Evolutionary conservation across 192 early-diverging fungal species (phyloP), one percentile per base, ranked within the genome.

Genomic region (Bifiguratus adelaidae): DNA sequence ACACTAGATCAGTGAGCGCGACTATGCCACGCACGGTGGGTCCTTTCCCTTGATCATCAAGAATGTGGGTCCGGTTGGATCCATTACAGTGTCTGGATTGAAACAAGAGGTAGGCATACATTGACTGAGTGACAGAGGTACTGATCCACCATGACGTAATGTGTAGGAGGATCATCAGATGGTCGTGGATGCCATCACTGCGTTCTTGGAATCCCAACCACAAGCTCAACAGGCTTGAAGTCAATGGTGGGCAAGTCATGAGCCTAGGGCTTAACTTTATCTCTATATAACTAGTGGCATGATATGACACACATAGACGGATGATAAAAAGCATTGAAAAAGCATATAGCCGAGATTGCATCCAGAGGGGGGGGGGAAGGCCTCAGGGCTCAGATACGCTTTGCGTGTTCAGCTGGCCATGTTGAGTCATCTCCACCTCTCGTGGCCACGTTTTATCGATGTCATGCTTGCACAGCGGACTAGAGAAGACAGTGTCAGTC

Each of bases 11-110:
- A 48, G 38, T 21, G 55, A 51, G n/a, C 32, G 49, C 3, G 68
- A 77, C 13, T 66, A 64, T 46, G 58, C 59, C 18, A 48, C 53
- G 33, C 66, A 68, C 37, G 75, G 75, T 20, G 75, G 75, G 3
- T 61, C 54, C 9, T 74, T 77, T 35, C 71, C 75, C 0, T 51
- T 77, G 23, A 57, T 52, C 12, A 68, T 77, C 41, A 68, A 67
- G 20, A 46, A 61, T 46, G 64, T 69, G 28, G 74, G 74, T 22
- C 53, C 61, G 29, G 61, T 74, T 11, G 75, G 75, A 23, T 59
- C 63, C 1, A 62, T 77, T 21, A 65, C 65, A 15, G 66, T 71
- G 4, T 64, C 67, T 44, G 71, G 75, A 12, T 47, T 69, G 3
- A 48, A 53, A 41, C 63, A 69, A 32, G 18, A 54, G 52, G 58